Percentiles rank a stretch among this genome's conserved stretches.
Conservation (phyloP, 2,329 filamentous ascomycete genomes). For the Epichloe bromicola region DNA sequence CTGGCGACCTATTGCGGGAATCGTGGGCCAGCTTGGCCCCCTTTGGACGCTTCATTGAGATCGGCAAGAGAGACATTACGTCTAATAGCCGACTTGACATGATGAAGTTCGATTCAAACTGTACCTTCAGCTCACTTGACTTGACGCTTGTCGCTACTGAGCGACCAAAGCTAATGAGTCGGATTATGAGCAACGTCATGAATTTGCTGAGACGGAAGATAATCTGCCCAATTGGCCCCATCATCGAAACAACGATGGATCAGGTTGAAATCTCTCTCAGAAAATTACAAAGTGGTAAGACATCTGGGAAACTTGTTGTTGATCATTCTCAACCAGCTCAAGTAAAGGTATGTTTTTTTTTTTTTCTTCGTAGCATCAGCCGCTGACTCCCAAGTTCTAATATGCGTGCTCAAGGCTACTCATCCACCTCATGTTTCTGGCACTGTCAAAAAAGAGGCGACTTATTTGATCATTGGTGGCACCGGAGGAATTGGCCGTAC, state of each 20-base stretch:
- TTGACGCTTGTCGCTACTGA: constrained; percentile 29
- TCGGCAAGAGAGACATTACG: constrained; percentile 25
- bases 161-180: constrained; percentile 17
- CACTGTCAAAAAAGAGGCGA: constrained; percentile 25
- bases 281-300: constrained; percentile 21
- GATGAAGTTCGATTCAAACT: constrained; percentile 32
- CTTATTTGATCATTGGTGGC: constrained; percentile 38
- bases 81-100: constrained; percentile 33
- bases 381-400: background rate
- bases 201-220: constrained; percentile 20
- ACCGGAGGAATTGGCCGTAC: constrained; percentile 37
- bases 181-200: constrained; percentile 25
- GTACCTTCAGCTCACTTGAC: constrained; percentile 33
- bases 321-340: constrained; percentile 27
- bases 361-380: background rate
- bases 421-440: constrained; percentile 8
- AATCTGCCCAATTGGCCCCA: constrained; percentile 23
- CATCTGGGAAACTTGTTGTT: constrained; percentile 31
- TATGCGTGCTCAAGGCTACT: constrained; percentile 7
- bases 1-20: constrained; percentile 18
- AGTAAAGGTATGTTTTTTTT: constrained; percentile 20
- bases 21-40: constrained; percentile 31
- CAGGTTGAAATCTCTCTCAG: constrained; percentile 25
- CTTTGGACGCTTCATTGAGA: constrained; percentile 32
- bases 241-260: constrained; percentile 23